phyloP scores from a whole-genome alignment of 2,329 filamentous ascomycete genomes.

The Epicoccum sorghinum region DNA sequence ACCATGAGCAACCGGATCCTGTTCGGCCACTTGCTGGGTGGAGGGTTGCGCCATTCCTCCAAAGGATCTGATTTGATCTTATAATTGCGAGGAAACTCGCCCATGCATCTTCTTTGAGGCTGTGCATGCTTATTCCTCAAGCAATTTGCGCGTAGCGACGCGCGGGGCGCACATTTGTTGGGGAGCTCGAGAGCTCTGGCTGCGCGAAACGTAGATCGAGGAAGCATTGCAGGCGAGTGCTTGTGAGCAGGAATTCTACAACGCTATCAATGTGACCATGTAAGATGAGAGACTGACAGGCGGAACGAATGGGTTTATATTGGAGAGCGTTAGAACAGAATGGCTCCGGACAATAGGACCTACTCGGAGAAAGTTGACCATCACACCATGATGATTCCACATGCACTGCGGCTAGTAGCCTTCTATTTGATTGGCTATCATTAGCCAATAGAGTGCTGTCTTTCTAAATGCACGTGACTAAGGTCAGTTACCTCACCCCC shows the following conservation, averaged over 20 bases:
- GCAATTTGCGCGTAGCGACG: slow-evolving; percentile 25
- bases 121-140: slow-evolving; percentile 21
- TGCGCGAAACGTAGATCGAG: slow-evolving; percentile 34
- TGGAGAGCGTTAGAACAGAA: slow-evolving; percentile 9
- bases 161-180: slow-evolving; percentile 32
- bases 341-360: slow-evolving; percentile 7
- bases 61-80: slow-evolving; percentile 32
- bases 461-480: too few relatives aligned
- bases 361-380: slow-evolving; percentile 18
- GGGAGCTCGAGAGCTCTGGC: slow-evolving; percentile 37
- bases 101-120: slow-evolving; percentile 25
- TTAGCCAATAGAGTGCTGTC: too few relatives aligned
- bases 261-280: slow-evolving; percentile 26
- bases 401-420: background rate
- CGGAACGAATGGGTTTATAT: slow-evolving; percentile 14
- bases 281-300: background rate
- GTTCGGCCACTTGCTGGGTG: slow-evolving; percentile 45
- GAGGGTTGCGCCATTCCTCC: slow-evolving; percentile 44
- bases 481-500: too few relatives aligned
- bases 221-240: slow-evolving; percentile 37
- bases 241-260: background rate
- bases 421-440: too few relatives aligned
- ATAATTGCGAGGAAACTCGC: slow-evolving; percentile 27
- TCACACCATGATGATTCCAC: slow-evolving; percentile 36
- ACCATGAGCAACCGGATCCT: slow-evolving; percentile 55